Conservation (phyloP, 768 basidiomycete genomes). For the Lactifluus hygrophoroides region DNA sequence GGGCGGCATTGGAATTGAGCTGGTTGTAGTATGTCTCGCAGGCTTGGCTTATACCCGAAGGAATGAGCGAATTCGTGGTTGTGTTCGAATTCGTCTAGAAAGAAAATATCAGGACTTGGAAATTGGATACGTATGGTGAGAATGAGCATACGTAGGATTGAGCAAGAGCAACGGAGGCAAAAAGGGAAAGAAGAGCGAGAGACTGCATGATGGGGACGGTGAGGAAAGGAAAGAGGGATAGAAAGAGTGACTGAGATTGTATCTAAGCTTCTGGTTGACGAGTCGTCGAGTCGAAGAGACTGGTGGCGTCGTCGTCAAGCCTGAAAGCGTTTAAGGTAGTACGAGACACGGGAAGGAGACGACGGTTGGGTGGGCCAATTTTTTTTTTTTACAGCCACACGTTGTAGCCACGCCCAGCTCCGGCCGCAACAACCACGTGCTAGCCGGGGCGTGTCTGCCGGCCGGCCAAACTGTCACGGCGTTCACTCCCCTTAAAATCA, state of each 20-base stretch:
- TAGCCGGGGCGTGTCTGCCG: too few species aligned
- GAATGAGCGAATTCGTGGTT: slow-evolving; percentile 51
- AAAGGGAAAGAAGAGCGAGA: slow-evolving; percentile 42
- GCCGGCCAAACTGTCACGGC: too few species aligned
- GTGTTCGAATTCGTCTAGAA: slow-evolving; percentile 22
- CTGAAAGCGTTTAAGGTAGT: background rate
- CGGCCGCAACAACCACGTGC: too few species aligned
- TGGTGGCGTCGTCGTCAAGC: background rate
- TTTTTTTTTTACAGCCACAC: too few species aligned
- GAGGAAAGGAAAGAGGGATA: slow-evolving; percentile 7
- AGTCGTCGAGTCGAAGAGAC: background rate
- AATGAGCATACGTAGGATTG: slow-evolving; percentile 26
- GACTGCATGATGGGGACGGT: slow-evolving; percentile 39
- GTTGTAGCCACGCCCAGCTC: too few species aligned
- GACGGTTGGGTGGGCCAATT: too few species aligned
- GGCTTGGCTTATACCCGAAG: slow-evolving; percentile 45
- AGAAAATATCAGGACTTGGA: slow-evolving; percentile 25
- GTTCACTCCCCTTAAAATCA: too few species aligned
- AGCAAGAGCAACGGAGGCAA: slow-evolving; percentile 43
- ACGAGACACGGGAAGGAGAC: background rate
- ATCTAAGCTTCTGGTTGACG: background rate
- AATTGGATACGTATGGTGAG: background rate
- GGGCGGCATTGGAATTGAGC: slow-evolving; percentile 51
- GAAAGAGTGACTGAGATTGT: slow-evolving; percentile 9
- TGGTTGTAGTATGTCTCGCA: slow-evolving; percentile 52